Evolutionary conservation across 441 rosid species (phyloP).

Genomic region (Pelargonium myrrhifolium): DNA sequence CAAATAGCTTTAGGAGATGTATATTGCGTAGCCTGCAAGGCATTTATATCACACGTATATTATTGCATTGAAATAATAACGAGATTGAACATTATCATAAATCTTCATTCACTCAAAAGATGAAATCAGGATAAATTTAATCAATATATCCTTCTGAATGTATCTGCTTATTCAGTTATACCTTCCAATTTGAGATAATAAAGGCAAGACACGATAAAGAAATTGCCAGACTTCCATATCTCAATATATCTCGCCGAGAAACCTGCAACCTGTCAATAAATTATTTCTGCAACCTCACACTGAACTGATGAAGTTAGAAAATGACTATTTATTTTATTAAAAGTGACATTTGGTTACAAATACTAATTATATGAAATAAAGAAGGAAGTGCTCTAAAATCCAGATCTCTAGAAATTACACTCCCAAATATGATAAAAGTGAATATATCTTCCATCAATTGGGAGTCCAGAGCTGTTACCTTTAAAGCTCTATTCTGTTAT

Average conservation of each 20-base stretch:
- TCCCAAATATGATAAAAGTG: neutral
- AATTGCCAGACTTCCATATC: conserved; percentile 84
- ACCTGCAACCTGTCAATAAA: conserved; percentile 91
- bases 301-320: conserved; percentile 28
- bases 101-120: neutral
- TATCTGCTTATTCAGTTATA: conserved; percentile 20
- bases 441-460: neutral
- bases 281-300: conserved; percentile 60
- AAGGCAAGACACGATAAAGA: conserved; percentile 66
- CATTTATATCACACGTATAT: conserved; percentile 3
- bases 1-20: conserved; percentile 84
- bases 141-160: neutral
- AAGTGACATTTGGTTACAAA: conserved; percentile 12
- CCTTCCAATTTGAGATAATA: conserved; percentile 69
- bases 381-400: neutral
- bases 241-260: conserved; percentile 72
- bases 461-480: neutral
- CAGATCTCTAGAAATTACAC: neutral
- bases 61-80: neutral
- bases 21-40: conserved; percentile 81
- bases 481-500: neutral
- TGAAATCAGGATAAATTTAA: conserved; percentile 15
- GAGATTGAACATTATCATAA: neutral
- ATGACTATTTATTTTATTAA: conserved; percentile 15
- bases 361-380: neutral